Conservation (phyloP, 495 filamentous ascomycete genomes). For the Talaromyces ruber region DNA sequence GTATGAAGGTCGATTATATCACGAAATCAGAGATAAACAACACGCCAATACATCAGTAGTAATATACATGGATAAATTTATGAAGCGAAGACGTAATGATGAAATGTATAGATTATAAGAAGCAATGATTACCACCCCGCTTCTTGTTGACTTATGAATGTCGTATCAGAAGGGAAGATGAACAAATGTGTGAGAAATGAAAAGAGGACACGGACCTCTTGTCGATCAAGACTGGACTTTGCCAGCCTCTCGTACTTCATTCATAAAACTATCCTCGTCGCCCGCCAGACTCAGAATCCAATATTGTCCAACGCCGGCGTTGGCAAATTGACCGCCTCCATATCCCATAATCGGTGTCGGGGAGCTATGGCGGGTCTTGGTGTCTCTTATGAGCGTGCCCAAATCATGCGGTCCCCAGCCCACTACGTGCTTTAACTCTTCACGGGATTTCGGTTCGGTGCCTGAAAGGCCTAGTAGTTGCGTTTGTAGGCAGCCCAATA, state of each 20-base stretch:
- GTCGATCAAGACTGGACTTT: slow-evolving; percentile 40
- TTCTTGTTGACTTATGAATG: neutral
- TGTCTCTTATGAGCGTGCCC: slow-evolving; percentile 18
- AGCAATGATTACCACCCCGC: neutral
- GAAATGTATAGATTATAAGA: neutral
- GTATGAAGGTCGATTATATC: neutral
- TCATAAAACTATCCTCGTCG: slow-evolving; percentile 63
- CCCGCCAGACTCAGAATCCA: slow-evolving; percentile 38
- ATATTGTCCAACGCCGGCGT: slow-evolving; percentile 29
- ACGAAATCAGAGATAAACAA: neutral
- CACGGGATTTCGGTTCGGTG: slow-evolving; percentile 31
- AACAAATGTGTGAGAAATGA: neutral
- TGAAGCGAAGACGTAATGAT: neutral
- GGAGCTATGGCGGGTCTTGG: slow-evolving; percentile 33
- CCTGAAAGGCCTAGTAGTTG: slow-evolving; percentile 49
- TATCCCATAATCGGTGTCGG: slow-evolving; percentile 24
- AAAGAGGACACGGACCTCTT: neutral
- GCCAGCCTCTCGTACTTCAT: slow-evolving; percentile 56
- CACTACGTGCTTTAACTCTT: slow-evolving; percentile 33
- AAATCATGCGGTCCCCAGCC: slow-evolving; percentile 41
- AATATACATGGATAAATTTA: neutral
- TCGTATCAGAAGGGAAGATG: neutral
- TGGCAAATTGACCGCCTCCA: slow-evolving; percentile 29
- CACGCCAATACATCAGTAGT: neutral
- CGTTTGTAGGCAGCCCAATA: slow-evolving; percentile 53